Conservation (phyloP, 2,329 filamentous ascomycete genomes). For the Saccharata proteae region DNA sequence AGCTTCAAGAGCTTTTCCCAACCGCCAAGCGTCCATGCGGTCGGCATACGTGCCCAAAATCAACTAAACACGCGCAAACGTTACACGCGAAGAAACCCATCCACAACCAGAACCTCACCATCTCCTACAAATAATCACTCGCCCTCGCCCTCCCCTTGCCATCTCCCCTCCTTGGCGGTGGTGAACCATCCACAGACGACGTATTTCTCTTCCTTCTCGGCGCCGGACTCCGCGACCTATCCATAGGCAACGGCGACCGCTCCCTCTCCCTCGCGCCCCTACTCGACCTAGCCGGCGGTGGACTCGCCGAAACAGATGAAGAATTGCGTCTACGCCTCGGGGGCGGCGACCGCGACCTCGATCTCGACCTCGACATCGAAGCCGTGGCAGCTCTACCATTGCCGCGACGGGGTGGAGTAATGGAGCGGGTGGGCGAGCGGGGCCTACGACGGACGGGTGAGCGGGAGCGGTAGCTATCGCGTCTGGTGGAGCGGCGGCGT, state of each 20-base stretch:
- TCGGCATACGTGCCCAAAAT: too few relatives aligned
- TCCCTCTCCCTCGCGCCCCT: constrained; percentile 4
- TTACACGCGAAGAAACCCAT: too few relatives aligned
- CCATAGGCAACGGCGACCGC: background rate
- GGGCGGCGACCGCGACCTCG: constrained; percentile 12
- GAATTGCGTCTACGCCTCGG: constrained; percentile 12
- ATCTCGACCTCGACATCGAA: constrained; percentile 6
- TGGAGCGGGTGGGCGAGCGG: constrained; percentile 43
- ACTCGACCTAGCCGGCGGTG: constrained; percentile 7
- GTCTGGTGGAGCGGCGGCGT: too few relatives aligned
- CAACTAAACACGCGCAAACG: too few relatives aligned
- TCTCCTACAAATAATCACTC: constrained; percentile 16
- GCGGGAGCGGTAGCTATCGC: constrained; percentile 3
- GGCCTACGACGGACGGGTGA: constrained; percentile 7
- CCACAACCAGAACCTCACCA: too few relatives aligned
- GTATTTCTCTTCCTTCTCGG: constrained; percentile 7
- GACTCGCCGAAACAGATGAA: constrained; percentile 10
- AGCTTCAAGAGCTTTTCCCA: too few relatives aligned
- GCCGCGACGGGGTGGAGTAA: constrained; percentile 40
- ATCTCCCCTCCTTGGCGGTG: constrained; percentile 10
- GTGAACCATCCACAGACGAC: constrained; percentile 9
- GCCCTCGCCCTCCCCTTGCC: constrained; percentile 14
- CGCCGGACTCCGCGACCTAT: constrained; percentile 8
- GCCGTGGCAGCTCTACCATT: constrained; percentile 13
- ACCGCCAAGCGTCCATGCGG: too few relatives aligned